Percentiles rank a stretch among this genome's conserved stretches.
phyloP scores from a whole-genome alignment of 495 filamentous ascomycete genomes.

The Penicillium longicatenatum region DNA sequence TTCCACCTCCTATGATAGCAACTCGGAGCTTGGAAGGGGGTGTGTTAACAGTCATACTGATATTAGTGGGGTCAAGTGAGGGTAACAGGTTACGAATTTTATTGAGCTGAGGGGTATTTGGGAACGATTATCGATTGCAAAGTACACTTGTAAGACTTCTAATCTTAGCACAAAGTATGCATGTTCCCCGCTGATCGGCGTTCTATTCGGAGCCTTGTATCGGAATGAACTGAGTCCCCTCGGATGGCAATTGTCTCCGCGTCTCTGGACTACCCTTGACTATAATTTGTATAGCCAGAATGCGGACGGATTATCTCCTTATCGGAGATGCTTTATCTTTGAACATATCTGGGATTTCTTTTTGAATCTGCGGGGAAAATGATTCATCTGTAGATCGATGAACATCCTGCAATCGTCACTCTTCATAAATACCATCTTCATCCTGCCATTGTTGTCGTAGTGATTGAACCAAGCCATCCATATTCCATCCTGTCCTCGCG shows the following conservation, averaged over 20 bases:
- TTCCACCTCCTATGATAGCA: slow-evolving; percentile 12
- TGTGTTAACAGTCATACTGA: neutral
- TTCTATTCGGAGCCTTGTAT: neutral
- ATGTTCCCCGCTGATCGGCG: neutral
- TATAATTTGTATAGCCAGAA: no score
- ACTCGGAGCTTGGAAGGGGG: slow-evolving; percentile 1
- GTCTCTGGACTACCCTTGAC: no score
- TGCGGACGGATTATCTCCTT: no score
- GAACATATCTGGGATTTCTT: slow-evolving; percentile 10
- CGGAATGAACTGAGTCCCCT: neutral
- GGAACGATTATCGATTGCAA: neutral
- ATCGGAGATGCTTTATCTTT: slow-evolving; percentile 18
- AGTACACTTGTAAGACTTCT: no score
- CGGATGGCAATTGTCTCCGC: neutral
- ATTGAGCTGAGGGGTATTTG: neutral
- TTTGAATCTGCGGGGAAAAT: slow-evolving; percentile 1
- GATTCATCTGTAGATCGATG: neutral
- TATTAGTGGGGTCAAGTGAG: neutral
- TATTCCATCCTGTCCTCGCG: slow-evolving; percentile 35
- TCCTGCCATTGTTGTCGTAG: slow-evolving; percentile 30
- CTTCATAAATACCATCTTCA: slow-evolving; percentile 10
- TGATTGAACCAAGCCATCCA: slow-evolving; percentile 24
- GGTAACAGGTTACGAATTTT: neutral
- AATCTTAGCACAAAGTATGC: neutral
- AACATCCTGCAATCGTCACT: neutral